phyloP scores from a whole-genome alignment of 2,329 filamentous ascomycete species.

The Onygena corvina region DNA sequence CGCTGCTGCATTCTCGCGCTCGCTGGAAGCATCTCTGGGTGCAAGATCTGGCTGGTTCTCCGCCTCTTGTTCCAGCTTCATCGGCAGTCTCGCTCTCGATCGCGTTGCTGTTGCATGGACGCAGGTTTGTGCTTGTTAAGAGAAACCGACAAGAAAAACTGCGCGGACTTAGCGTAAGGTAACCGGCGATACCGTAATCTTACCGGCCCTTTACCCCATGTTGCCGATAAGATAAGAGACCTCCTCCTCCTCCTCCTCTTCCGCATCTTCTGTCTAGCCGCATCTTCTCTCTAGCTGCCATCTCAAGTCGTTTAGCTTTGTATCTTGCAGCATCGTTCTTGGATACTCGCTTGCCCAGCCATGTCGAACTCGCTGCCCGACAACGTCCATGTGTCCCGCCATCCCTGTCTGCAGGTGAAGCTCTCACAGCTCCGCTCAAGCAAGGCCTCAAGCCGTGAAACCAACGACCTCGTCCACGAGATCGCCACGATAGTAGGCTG shows the following conservation, averaged over 20 bases:
- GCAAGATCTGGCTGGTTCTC: conserved; percentile 3
- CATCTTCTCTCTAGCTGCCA: too few relatives aligned
- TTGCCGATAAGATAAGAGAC: conserved; percentile 3
- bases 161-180: too few relatives aligned
- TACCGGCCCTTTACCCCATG: not conserved
- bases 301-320: too few relatives aligned
- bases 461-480: conserved; percentile 71
- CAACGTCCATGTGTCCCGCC: conserved; percentile 63
- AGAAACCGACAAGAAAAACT: too few relatives aligned
- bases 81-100: not conserved
- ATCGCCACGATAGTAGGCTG: conserved; percentile 71
- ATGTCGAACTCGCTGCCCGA: conserved; percentile 30
- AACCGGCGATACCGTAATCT: not conserved
- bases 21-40: not conserved
- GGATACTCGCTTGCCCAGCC: not conserved
- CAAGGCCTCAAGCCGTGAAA: conserved; percentile 57
- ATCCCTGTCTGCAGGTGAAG: conserved; percentile 80
- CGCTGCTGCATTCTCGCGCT: too few relatives aligned
- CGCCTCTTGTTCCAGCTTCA: not conserved
- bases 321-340: too few relatives aligned
- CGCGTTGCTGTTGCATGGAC: too few relatives aligned
- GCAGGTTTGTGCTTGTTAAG: too few relatives aligned
- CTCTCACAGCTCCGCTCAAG: conserved; percentile 76
- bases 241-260: not conserved
- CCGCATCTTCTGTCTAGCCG: not conserved